Conservation (phyloP, 2,329 filamentous ascomycete genomes). For the Alternaria brassicae region DNA sequence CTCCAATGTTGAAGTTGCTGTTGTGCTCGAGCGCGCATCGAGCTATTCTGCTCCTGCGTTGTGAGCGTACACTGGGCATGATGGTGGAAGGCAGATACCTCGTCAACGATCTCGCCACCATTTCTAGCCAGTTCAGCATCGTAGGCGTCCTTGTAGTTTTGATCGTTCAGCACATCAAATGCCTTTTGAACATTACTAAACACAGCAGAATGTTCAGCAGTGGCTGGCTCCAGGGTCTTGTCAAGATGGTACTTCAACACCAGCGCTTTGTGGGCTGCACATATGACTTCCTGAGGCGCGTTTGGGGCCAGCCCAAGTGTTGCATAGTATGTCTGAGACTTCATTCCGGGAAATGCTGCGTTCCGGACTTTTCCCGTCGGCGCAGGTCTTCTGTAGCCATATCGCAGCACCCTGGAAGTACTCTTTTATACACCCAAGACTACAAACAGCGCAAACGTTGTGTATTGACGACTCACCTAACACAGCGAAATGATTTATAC, state of each 20-base stretch:
- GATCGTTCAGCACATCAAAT: constrained; percentile 25
- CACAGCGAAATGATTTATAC: neutral
- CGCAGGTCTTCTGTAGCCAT: neutral
- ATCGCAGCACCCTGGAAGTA: constrained; percentile 3
- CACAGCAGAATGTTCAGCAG: constrained; percentile 12
- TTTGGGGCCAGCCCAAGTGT: constrained; percentile 23
- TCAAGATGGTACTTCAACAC: constrained; percentile 24
- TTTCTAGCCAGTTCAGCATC: constrained; percentile 21
- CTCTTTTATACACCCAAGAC: neutral
- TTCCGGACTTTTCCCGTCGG: neutral
- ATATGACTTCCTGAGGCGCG: constrained; percentile 23
- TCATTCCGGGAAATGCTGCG: neutral
- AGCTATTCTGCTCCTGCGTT: constrained; percentile 19
- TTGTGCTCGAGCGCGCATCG: constrained; percentile 19
- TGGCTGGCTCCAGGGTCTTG: constrained; percentile 18
- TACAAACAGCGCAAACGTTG: constrained; percentile 9
- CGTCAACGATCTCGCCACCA: neutral
- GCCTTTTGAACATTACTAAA: constrained; percentile 24
- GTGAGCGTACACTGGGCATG: constrained; percentile 6
- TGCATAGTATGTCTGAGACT: constrained; percentile 21
- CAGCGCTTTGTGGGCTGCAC: constrained; percentile 30
- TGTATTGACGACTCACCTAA: constrained; percentile 12
- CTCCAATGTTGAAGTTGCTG: constrained; percentile 21
- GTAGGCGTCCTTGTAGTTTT: constrained; percentile 22
- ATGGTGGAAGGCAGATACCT: constrained; percentile 14